Evolutionary conservation across 306 rosid genomes (phyloP).

Genomic region (Hippophae rhamnoides): DNA sequence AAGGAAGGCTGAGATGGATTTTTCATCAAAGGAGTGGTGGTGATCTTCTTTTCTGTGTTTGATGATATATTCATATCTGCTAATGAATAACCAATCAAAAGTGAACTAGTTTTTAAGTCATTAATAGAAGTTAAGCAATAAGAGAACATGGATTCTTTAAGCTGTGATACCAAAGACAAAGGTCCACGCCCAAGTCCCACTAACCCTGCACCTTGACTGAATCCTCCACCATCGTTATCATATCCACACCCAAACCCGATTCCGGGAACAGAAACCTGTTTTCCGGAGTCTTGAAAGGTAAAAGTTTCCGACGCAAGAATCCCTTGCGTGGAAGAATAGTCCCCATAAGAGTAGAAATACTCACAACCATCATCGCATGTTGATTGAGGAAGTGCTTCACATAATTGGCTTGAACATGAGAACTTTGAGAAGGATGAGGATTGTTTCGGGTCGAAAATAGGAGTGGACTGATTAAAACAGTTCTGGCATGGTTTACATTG

Average conservation of each 20-base stretch:
- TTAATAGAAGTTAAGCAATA: constrained; percentile 64
- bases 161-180: constrained; percentile 68
- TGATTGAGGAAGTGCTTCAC: constrained; percentile 47
- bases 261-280: constrained; percentile 18
- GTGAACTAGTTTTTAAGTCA: constrained; percentile 40
- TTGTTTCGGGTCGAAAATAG: constrained; percentile 53
- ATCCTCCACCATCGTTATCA: constrained; percentile 74
- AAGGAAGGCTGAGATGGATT: constrained; percentile 69
- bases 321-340: constrained; percentile 64
- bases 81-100: constrained; percentile 47
- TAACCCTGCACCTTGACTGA: constrained; percentile 62
- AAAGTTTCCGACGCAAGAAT: constrained; percentile 60
- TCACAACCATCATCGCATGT: constrained; percentile 47
- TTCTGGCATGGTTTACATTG: constrained; percentile 68
- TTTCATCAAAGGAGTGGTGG: constrained; percentile 45
- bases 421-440: constrained; percentile 54
- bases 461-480: constrained; percentile 61
- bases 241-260: constrained; percentile 79
- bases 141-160: constrained; percentile 56
- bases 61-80: constrained; percentile 25
- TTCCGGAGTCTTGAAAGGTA: constrained; percentile 36
- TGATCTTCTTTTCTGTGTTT: constrained; percentile 1
- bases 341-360: constrained; percentile 66
- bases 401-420: constrained; percentile 38
- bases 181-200: constrained; percentile 86